phyloP scores from a whole-genome alignment of 768 basidiomycete species.

The Russula brevipes region DNA sequence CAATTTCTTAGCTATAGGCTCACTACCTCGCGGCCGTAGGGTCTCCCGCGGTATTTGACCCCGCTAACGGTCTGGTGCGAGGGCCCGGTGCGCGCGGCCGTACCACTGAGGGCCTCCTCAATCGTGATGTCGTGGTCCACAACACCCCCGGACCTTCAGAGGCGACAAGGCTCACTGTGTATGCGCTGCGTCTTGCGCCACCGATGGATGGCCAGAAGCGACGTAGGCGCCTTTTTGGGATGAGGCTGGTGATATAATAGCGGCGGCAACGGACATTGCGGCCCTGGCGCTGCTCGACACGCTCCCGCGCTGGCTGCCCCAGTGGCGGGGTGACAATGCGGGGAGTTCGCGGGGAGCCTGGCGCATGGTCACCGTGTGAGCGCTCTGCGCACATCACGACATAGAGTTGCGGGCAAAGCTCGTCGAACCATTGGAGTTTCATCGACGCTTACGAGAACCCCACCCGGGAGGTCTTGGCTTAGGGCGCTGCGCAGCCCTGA shows the following conservation, averaged over 20 bases:
- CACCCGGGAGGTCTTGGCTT: background rate
- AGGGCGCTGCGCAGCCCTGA: background rate
- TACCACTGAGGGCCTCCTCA: conserved; percentile 5
- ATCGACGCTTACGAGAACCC: too few relatives aligned
- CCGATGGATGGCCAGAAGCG: background rate
- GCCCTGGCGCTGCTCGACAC: conserved; percentile 7
- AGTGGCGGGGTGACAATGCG: background rate
- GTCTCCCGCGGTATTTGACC: too few relatives aligned
- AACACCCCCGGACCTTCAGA: background rate
- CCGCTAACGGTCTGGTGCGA: too few relatives aligned
- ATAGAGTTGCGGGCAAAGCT: background rate
- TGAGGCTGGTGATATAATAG: background rate
- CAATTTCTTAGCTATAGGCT: background rate
- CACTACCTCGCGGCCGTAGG: too few relatives aligned
- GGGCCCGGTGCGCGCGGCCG: too few relatives aligned
- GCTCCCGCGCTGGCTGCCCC: conserved; percentile 9
- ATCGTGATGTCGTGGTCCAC: background rate
- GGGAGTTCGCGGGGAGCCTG: background rate
- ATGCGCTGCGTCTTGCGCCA: background rate
- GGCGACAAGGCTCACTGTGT: background rate
- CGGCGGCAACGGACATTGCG: background rate
- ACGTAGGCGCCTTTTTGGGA: background rate
- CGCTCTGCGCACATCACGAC: background rate
- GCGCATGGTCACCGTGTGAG: background rate
- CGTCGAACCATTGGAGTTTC: background rate